phyloP scores from a whole-genome alignment of 352 stramenopile species.

The Globisporangium megalacanthum region DNA sequence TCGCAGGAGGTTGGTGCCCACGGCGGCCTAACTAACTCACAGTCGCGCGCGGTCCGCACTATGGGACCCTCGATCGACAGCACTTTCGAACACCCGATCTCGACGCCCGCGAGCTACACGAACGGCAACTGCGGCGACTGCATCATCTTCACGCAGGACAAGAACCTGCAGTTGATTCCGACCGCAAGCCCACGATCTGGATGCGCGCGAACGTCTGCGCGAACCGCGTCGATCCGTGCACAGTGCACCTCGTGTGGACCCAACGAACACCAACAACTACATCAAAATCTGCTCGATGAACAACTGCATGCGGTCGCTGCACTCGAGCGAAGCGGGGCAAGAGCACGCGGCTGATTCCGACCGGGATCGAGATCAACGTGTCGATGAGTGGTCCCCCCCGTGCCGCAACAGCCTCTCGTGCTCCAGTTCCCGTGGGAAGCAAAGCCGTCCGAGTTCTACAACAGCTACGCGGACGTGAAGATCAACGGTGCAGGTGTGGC shows the following conservation, averaged over 20 bases:
- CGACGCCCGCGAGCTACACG: slow-evolving; percentile 19
- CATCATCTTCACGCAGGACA: slow-evolving; percentile 27
- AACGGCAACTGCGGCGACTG: slow-evolving; percentile 24
- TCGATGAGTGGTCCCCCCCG: slow-evolving; percentile 17
- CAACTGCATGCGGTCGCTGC: slow-evolving; percentile 38
- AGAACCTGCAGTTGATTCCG: slow-evolving; percentile 22
- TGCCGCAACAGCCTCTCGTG: slow-evolving; percentile 10
- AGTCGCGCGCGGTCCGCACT: slow-evolving; percentile 28
- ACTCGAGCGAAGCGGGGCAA: slow-evolving; percentile 23
- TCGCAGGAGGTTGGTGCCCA: slow-evolving; percentile 13
- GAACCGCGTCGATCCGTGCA: slow-evolving; percentile 36
- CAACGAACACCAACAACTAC: slow-evolving; percentile 19
- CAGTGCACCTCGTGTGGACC: slow-evolving; percentile 27
- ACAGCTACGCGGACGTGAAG: slow-evolving; percentile 33
- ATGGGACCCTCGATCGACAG: slow-evolving; percentile 33
- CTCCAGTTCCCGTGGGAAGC: slow-evolving; percentile 3
- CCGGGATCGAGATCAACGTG: slow-evolving; percentile 28
- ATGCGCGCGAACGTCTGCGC: slow-evolving; percentile 35
- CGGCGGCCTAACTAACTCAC: slow-evolving; percentile 25
- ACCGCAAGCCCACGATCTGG: slow-evolving; percentile 25
- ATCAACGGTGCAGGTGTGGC: background rate
- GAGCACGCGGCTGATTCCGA: slow-evolving; percentile 20
- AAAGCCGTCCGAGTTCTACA: slow-evolving; percentile 22
- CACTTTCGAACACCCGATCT: slow-evolving; percentile 26
- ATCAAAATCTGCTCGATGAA: slow-evolving; percentile 25